Percentiles rank a stretch among this genome's conserved stretches.
phyloP scores from a whole-genome alignment of 306 rosid genomes.

The Lathyrus tuberosus region DNA sequence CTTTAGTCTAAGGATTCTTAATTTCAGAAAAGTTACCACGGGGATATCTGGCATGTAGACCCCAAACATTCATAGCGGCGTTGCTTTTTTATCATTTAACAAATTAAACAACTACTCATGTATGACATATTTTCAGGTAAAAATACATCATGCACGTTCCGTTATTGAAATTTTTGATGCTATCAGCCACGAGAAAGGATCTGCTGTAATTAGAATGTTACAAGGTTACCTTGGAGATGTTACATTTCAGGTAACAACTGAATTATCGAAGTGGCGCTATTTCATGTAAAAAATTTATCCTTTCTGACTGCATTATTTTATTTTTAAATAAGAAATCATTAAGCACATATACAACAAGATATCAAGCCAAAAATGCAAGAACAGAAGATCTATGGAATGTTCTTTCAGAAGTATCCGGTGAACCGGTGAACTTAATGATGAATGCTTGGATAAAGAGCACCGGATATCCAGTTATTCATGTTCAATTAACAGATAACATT shows the following conservation, averaged over 20 bases:
- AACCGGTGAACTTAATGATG: constrained; percentile 57
- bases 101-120: background rate
- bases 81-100: too few relatives aligned
- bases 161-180: constrained; percentile 58
- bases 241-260: constrained; percentile 59
- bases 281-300: background rate
- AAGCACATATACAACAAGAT: constrained; percentile 52
- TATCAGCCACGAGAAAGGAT: constrained; percentile 65
- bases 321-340: constrained; percentile 58
- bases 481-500: constrained; percentile 42
- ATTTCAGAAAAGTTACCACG: too few relatives aligned
- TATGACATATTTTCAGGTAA: constrained; percentile 52
- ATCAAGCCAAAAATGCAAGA: constrained; percentile 58
- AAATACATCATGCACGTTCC: constrained; percentile 58
- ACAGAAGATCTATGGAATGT: constrained; percentile 68
- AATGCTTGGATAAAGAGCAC: constrained; percentile 62
- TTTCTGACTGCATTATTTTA: constrained; percentile 4
- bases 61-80: too few relatives aligned
- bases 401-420: constrained; percentile 61
- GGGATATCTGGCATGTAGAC: too few relatives aligned
- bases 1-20: too few relatives aligned
- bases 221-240: constrained; percentile 61
- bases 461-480: constrained; percentile 69
- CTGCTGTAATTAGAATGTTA: constrained; percentile 63
- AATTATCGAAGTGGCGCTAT: constrained; percentile 6